Conservation (phyloP, 1,139 yeast genomes). For the Starmera stellimalicola region DNA sequence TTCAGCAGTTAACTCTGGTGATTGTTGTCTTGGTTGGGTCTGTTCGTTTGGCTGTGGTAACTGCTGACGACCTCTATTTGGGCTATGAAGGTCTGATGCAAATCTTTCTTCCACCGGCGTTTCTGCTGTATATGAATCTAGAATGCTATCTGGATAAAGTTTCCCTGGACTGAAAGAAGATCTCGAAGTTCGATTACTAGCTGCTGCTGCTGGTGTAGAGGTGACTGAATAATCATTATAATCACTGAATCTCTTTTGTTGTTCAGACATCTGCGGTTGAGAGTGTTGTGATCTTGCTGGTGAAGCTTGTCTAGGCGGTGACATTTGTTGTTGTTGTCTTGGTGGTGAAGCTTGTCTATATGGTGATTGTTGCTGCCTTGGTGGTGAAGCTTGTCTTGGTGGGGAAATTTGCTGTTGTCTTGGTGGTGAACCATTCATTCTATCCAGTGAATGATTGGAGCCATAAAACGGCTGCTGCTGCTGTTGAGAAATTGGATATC, state of each 20-base stretch:
- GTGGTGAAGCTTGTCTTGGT: neutral
- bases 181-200: too few relatives aligned
- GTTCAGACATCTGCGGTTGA: neutral
- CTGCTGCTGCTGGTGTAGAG: slow-evolving; percentile 3
- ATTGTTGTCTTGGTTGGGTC: neutral
- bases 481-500: neutral
- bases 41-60: too few relatives aligned
- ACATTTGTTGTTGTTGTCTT: neutral
- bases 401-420: too few relatives aligned
- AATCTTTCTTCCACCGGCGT: slow-evolving; percentile 1
- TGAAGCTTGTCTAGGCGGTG: slow-evolving; percentile 1
- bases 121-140: slow-evolving; percentile 15
- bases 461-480: too few relatives aligned
- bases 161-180: slow-evolving; percentile 6
- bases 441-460: too few relatives aligned
- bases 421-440: too few relatives aligned
- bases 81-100: neutral
- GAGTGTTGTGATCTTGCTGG: neutral
- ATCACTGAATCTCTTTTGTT: slow-evolving; percentile 4
- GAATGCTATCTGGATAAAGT: slow-evolving; percentile 16
- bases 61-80: too few relatives aligned
- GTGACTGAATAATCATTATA: slow-evolving; percentile 2
- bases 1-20: slow-evolving; percentile 1
- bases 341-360: neutral
- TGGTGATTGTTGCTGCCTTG: neutral